Evolutionary conservation across 352 stramenopile species (phyloP), one percentile per base, ranked within the genome.

Genomic region (Lagenidium giganteum): DNA sequence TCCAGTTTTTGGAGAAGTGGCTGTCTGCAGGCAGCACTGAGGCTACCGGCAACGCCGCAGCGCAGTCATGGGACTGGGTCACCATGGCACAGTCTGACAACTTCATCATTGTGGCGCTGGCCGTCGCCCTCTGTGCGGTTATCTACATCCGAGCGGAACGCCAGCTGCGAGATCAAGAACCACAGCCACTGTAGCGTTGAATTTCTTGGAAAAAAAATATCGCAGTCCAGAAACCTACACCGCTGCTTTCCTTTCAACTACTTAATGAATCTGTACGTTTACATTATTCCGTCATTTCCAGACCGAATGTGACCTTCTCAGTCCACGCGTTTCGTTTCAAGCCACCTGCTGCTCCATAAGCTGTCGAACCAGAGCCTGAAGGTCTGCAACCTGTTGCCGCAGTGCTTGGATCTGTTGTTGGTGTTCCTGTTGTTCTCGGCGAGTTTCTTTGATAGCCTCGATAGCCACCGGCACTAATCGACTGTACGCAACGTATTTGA

Each of bases 401-500:
- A 59, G 22, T 20, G 53, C 30, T 4, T 29, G 25, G 5, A 68
- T 9, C 13, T 40, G 40, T 7, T 21, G 27, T 25, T 58, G 32
- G 14, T 37, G 54, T 7, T 48, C 27, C 32, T 45, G 36, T 23
- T 40, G 43, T 21, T 66, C 49, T 14, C 44, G 25, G 26, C 58
- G 54, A 26, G 74, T 33, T 17, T 48, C 54, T 37, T 91, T 92
- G 9, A 94, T 22, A 7, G 63, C 71, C 40, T 94, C 84, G 3
- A 91, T 65, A 8, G 93, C 40, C 3, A 95, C 57, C 0, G 85
- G 79, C 3, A 83, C 48, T 28, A 93, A 38, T 18, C 75, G 53
- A 14, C 70, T 61, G 31, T 96, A 96, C 23, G 83, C 75, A 11
- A 96, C 61, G 26, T 89, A 87, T 54, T 90, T 86, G 51, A 77